Conservation (phyloP, 148 eudicot genomes). For the Arctostaphylos glauca region DNA sequence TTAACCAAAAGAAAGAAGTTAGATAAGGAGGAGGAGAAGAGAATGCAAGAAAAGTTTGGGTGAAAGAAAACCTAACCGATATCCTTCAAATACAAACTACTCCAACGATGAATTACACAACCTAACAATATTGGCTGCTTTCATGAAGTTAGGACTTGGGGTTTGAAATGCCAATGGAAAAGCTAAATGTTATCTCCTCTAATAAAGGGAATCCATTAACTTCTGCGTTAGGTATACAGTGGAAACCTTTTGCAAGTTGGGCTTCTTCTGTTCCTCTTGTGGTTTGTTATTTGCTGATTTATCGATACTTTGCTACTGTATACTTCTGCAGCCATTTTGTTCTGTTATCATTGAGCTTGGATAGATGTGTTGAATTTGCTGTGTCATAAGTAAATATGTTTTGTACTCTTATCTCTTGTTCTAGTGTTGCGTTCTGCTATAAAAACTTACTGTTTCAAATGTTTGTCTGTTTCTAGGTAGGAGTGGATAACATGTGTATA, state of each 20-base stretch:
- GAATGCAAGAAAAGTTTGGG: not conserved
- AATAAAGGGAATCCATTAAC: not conserved
- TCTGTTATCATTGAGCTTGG: not conserved
- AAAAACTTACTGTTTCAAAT: conserved; percentile 21
- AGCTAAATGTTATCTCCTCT: not conserved
- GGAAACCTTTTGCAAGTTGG: not conserved
- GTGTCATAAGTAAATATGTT: not conserved
- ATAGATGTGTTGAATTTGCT: not conserved
- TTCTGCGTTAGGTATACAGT: not conserved
- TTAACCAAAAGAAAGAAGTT: not conserved
- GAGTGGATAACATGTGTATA: conserved; percentile 99
- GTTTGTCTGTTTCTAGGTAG: conserved; percentile 51
- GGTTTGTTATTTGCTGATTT: not conserved
- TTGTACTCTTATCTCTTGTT: conserved; percentile 4
- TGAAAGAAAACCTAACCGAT: not conserved
- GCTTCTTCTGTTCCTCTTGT: not conserved
- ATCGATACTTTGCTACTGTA: not conserved
- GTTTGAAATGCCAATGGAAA: not conserved
- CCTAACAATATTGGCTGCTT: not conserved
- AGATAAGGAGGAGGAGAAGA: not conserved
- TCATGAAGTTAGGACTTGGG: not conserved
- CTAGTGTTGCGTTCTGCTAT: not conserved
- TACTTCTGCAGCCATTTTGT: not conserved
- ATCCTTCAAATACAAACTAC: not conserved
- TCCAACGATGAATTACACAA: not conserved